These are phyloP conservation scores for Primulina tabacum DNA, from an alignment of 257 asterid genomes.

Conservation along the genomic window DNA sequence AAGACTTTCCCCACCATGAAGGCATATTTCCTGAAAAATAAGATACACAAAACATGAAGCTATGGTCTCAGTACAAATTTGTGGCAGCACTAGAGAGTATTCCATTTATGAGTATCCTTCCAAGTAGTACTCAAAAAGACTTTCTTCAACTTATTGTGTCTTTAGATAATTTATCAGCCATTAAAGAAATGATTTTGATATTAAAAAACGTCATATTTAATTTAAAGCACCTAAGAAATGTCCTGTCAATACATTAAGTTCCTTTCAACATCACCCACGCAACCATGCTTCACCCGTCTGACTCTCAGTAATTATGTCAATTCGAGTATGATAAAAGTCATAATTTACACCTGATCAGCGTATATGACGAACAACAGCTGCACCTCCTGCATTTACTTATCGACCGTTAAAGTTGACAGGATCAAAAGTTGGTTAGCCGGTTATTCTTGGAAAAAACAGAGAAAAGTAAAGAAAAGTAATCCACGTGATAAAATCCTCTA, in stretches of 20 bases:
- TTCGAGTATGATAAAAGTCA: constrained; percentile 10
- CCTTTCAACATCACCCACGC: constrained; percentile 7
- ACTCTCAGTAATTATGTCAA: constrained; percentile 4
- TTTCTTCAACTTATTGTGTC: constrained; percentile 12
- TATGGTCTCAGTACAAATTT: constrained; percentile 21
- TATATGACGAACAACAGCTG: constrained; percentile 9
- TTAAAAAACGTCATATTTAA: constrained; percentile 3
- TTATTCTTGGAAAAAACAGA: background rate
- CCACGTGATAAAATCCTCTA: constrained; percentile 20
- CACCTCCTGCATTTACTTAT: constrained; percentile 13
- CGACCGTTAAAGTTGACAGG: background rate
- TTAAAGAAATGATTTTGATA: background rate
- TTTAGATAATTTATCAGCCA: background rate
- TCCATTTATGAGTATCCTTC: background rate
- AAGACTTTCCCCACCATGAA: constrained; percentile 92
- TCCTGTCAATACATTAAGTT: constrained; percentile 3
- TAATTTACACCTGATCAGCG: constrained; percentile 4
- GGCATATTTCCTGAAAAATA: constrained; percentile 73
- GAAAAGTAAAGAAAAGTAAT: constrained; percentile 9
- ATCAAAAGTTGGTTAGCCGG: background rate
- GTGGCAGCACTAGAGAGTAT: constrained; percentile 4
- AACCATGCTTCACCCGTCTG: background rate
- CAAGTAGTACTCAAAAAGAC: background rate
- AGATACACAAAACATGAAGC: constrained; percentile 13
- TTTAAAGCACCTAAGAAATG: constrained; percentile 1